Conservation (phyloP, 495 filamentous ascomycete species). For the Podospora pseudocomata region DNA sequence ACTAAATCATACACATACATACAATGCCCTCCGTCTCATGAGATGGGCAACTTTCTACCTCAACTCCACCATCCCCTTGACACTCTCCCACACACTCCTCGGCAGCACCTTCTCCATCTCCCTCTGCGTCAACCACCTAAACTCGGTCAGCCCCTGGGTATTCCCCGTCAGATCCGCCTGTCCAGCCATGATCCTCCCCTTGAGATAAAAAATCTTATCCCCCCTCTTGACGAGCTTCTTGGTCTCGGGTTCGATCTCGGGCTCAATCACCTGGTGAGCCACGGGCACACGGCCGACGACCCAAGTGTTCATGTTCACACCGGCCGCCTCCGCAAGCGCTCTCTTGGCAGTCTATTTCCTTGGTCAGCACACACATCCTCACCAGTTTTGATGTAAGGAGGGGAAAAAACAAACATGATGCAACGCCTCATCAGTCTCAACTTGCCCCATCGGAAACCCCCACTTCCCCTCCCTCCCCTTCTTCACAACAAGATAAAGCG, state of each 20-base stretch:
- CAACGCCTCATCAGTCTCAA: slow-evolving; percentile 68
- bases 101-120: slow-evolving; percentile 67
- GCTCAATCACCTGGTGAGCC: slow-evolving; percentile 64
- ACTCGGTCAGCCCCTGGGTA: slow-evolving; percentile 69
- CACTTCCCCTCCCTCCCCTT: slow-evolving; percentile 54
- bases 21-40: not conserved
- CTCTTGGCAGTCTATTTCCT: slow-evolving; percentile 69
- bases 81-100: slow-evolving; percentile 62
- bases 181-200: slow-evolving; percentile 92
- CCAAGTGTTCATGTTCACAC: slow-evolving; percentile 99
- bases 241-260: slow-evolving; percentile 32
- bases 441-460: slow-evolving; percentile 69
- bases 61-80: slow-evolving; percentile 79
- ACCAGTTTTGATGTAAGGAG: not conserved
- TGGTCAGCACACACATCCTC: no score
- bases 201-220: slow-evolving; percentile 92
- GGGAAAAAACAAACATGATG: slow-evolving; percentile 61
- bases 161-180: slow-evolving; percentile 78
- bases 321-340: slow-evolving; percentile 68
- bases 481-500: slow-evolving; percentile 82
- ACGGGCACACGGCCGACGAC: slow-evolving; percentile 87
- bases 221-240: slow-evolving; percentile 43
- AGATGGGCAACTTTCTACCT: slow-evolving; percentile 10
- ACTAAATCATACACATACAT: not conserved
- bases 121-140: slow-evolving; percentile 87